Conservation (phyloP, 2,329 filamentous ascomycete species). For the Phyllosticta citribraziliensis region DNA sequence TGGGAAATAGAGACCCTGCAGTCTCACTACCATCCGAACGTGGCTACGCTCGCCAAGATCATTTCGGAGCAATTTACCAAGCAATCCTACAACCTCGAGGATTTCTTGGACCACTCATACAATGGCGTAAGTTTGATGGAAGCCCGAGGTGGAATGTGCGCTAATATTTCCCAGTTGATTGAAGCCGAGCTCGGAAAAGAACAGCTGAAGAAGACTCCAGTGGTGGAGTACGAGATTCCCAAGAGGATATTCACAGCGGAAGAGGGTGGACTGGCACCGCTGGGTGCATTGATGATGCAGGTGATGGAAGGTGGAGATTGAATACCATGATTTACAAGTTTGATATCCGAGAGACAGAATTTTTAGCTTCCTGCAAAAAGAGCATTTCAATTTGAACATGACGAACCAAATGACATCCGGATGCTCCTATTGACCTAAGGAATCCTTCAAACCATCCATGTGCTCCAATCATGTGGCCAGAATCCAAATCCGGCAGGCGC, state of each 20-base stretch:
- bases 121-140: slow-evolving; percentile 51
- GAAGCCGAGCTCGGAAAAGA: slow-evolving; percentile 76
- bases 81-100: slow-evolving; percentile 86
- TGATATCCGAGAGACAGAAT: neutral
- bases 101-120: slow-evolving; percentile 94
- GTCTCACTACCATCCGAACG: slow-evolving; percentile 92
- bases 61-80: slow-evolving; percentile 97
- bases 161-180: slow-evolving; percentile 50
- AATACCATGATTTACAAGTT: neutral
- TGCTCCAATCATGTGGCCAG: neutral
- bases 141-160: neutral
- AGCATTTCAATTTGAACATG: too few relatives aligned
- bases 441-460: neutral
- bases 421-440: neutral
- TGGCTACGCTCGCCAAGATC: slow-evolving; percentile 87
- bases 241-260: slow-evolving; percentile 60
- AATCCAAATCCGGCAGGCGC: neutral
- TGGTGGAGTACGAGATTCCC: slow-evolving; percentile 89
- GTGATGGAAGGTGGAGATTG: slow-evolving; percentile 20
- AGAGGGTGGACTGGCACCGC: slow-evolving; percentile 19
- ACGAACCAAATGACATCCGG: neutral
- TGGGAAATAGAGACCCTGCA: slow-evolving; percentile 93
- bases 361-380: neutral
- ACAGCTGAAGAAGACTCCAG: slow-evolving; percentile 66
- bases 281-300: slow-evolving; percentile 24